Percentiles rank a stretch among this genome's conserved stretches.
These are phyloP conservation scores for Canna indica DNA, from an alignment of 176 grass and related monocot species.

Conservation along the genomic window DNA sequence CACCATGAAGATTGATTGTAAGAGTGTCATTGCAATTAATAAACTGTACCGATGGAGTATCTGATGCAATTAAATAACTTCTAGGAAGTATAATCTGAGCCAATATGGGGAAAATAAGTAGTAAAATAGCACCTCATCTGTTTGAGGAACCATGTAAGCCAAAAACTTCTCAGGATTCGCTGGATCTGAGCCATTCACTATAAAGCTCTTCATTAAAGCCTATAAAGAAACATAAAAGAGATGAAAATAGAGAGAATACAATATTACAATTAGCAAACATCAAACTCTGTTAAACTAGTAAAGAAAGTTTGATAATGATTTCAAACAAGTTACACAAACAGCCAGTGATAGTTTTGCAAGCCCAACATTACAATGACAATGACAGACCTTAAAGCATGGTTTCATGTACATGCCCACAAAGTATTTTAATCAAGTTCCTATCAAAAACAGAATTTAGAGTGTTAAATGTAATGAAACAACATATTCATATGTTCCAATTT, in stretches of 20 bases:
- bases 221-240: slow-evolving; percentile 23
- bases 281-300: background rate
- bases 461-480: too few species aligned
- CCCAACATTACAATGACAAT: too few species aligned
- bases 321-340: too few species aligned
- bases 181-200: slow-evolving; percentile 66
- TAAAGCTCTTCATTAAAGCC: slow-evolving; percentile 98
- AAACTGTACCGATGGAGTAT: background rate
- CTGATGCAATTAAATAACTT: background rate
- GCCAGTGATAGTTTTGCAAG: too few species aligned
- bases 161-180: slow-evolving; percentile 80
- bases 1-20: slow-evolving; percentile 21
- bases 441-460: too few species aligned
- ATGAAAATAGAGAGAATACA: too few species aligned
- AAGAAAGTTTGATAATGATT: too few species aligned
- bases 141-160: slow-evolving; percentile 80
- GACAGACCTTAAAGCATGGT: too few species aligned
- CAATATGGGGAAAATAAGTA: background rate
- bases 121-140: slow-evolving; percentile 50
- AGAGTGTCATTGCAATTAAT: background rate
- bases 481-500: too few species aligned
- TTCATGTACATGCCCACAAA: too few species aligned
- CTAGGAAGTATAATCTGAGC: background rate
- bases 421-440: too few species aligned
- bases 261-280: background rate